A percentile compares a stretch with the other conserved stretches of the same genome.
Conservation (phyloP, 345 rosid genomes). For the Syzygium aromaticum region DNA sequence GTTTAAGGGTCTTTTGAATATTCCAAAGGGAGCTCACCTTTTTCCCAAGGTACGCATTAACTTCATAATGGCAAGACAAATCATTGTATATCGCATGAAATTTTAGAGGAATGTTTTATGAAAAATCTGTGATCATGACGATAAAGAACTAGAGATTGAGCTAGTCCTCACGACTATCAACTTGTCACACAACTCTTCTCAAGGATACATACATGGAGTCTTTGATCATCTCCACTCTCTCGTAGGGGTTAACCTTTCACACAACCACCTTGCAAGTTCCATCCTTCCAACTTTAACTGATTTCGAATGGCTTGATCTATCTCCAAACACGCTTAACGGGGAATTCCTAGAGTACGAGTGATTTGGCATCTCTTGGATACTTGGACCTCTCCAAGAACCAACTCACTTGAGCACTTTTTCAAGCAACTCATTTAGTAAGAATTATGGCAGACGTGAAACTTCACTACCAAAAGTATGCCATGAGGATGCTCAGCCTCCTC, state of each 20-base stretch:
- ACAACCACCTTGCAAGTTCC: neutral
- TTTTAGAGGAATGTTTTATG: neutral
- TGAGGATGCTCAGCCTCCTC: neutral
- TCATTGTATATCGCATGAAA: neutral
- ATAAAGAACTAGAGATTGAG: neutral
- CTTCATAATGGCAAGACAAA: neutral
- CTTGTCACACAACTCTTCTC: neutral
- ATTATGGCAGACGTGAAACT: neutral
- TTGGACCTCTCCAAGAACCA: neutral
- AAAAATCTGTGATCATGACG: neutral
- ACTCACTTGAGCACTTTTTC: neutral
- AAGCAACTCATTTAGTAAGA: fast-evolving
- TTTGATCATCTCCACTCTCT: neutral
- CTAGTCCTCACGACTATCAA: neutral
- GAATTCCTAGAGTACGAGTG: neutral
- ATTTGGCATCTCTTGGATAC: neutral
- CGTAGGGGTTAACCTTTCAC: neutral
- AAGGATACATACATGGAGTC: neutral
- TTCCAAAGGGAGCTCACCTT: neutral
- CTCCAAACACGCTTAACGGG: neutral
- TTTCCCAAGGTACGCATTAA: neutral
- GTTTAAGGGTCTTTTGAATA: neutral
- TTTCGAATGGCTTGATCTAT: neutral
- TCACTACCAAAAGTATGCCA: neutral
- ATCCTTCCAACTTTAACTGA: neutral